Base-by-base conservation (phyloP, 2,329 filamentous ascomycete genomes). In the Alternaria arbusti region DNA sequence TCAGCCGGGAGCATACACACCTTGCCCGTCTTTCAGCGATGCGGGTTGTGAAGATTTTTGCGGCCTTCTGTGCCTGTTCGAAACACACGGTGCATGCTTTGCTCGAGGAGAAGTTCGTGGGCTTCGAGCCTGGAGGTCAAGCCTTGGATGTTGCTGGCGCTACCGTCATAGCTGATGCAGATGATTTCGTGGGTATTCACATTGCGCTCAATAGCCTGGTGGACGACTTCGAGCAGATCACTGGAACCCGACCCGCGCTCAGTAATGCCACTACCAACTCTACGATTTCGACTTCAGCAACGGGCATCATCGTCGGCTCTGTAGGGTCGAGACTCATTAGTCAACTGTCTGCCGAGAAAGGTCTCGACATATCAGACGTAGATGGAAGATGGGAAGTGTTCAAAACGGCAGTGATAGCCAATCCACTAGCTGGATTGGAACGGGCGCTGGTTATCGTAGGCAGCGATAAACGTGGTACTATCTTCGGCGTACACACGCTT, bases 371-470 rank as follows among this genome's bases (percentile, higher is more conserved):
- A 0, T 82, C 82, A 0, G 78, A 79, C 0, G 84, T 89, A 22
- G 74, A 85, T 49, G 89, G 87, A 1, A 83, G 87, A 66, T 92
- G 90, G 90, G 90, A 93, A 73, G 85, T 88, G 0, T 92, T 90
- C 72, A 81, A 84, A 22, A 88, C 86, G 15, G 80, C 84, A 51
- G 67, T 91, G 3, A 82, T 91, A 1, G 74, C 83, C 3, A 79
- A 84, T 26, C 89, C 90, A 0, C 72, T 89, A 7, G 79, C 83
- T 0, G 87, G 86, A 12, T 83, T 87, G 15, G 68, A 82, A 0
- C 82, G 80, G 54, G 89, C 89, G 1, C 80, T 92, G 11, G 86
- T 91, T 0, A 86, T 92, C 70, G 88, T 86, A 9, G 89, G 79
- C 9, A 89, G 86, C 67, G 89, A 92, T 72, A 86, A 86, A 59